Conservation (phyloP, 2,329 filamentous ascomycete species). For the Fusarium odoratissimum region DNA sequence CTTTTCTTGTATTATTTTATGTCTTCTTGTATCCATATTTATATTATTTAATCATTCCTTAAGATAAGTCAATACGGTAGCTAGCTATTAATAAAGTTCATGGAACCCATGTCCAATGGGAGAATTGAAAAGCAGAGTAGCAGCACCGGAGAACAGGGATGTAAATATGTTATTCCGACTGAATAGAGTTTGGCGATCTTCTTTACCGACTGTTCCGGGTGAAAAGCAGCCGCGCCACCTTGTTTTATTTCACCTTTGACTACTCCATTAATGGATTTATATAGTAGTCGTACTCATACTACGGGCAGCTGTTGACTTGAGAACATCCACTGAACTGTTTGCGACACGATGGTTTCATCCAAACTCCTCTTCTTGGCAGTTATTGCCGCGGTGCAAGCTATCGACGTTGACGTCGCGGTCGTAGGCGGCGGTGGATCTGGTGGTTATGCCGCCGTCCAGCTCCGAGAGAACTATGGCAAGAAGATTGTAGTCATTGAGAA, state of each 20-base stretch:
- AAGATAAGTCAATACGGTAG: background rate
- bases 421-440: background rate
- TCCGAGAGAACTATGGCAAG: background rate
- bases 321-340: too few species aligned
- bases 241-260: fast-evolving
- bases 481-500: background rate
- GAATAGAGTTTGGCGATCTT: background rate
- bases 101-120: fast-evolving
- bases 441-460: background rate
- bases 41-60: fast-evolving
- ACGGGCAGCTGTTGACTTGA: fast-evolving
- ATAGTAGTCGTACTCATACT: fast-evolving
- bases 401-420: background rate
- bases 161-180: background rate
- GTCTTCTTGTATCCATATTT: too few species aligned
- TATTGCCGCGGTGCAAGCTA: fast-evolving
- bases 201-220: background rate
- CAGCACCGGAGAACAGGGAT: background rate
- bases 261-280: background rate
- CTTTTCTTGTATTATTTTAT: background rate
- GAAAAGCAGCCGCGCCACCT: fast-evolving
- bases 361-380: fast-evolving
- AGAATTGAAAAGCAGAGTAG: fast-evolving
- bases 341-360: background rate
- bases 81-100: background rate